Evolutionary conservation across 1,284 basidiomycete species (phyloP), one percentile per base, ranked within the genome.

Genomic region (Naganishia sp.): DNA sequence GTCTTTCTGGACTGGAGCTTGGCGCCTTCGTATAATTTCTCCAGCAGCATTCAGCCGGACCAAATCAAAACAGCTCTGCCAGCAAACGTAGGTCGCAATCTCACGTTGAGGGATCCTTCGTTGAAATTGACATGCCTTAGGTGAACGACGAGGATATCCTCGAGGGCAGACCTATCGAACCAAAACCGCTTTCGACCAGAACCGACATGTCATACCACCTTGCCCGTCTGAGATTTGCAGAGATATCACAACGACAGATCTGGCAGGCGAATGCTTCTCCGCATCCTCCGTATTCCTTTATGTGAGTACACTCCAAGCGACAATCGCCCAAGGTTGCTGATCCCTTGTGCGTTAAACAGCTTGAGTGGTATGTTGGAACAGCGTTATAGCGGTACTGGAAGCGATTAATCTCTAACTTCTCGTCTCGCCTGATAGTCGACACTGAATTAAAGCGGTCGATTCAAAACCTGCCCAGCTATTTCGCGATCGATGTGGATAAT

Each of bases 191-290:
- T 11, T 71, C 70, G n/a, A 73, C 77, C 3, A 72, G 79, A 41
- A 81, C 80, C 5, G 71, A 73, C 25, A 80, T 81, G 77, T 79
- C 78, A 21, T 81, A 80, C 72, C 76, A 79, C 65, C 75, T 81
- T 9, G 76, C 79, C 25, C 71, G 78, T 55, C 70, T 80, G 46
- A 76, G 76, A 46, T 78, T 80, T 63, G 76, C 75, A 10, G 76
- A 79, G 65, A 79, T 79, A 42, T 72, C 74, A 6, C 78, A 81
- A 67, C 73, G 78, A 35, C 78, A 79, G 64, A 80, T 80, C 63
- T 79, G 77, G 77, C 77, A 79, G 69, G 78, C 77, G 11, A 80
- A 79, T 67, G 76, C 76, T 56, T 76, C 75, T 58, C 75, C 72
- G 52, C 76, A 79, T 69, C 75, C 77, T 41, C 77, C 78, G 5